Percentiles rank a stretch among this genome's conserved stretches.
Evolutionary conservation across 2,329 filamentous ascomycete genomes (phyloP).

Genomic region (Venturia pyrina): DNA sequence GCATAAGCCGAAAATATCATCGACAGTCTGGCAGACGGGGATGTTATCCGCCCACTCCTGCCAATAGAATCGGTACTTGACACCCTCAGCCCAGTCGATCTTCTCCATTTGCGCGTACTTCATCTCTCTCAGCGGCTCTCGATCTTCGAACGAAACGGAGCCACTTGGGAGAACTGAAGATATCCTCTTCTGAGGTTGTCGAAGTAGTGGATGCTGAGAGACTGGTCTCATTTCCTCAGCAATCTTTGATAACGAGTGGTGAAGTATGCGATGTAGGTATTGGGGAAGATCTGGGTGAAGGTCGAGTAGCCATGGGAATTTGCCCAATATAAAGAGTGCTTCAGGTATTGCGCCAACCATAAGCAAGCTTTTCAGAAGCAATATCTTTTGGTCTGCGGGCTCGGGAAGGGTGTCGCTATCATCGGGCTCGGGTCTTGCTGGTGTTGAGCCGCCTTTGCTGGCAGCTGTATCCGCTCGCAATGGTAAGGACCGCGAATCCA

Average conservation of each 20-base stretch:
- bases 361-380: conserved; percentile 73
- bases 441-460: conserved; percentile 19
- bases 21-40: conserved; percentile 78
- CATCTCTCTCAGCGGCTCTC: conserved; percentile 39
- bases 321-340: conserved; percentile 81
- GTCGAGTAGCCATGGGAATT: conserved; percentile 87
- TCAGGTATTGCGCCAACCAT: conserved; percentile 90
- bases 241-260: conserved; percentile 72
- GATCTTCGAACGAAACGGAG: conserved; percentile 23
- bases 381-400: conserved; percentile 78
- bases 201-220: conserved; percentile 31
- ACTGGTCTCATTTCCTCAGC: conserved; percentile 45
- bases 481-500: conserved; percentile 37
- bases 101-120: conserved; percentile 59
- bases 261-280: conserved; percentile 73
- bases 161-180: conserved; percentile 31
- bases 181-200: conserved; percentile 19
- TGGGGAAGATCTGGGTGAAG: conserved; percentile 72
- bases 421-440: conserved; percentile 33
- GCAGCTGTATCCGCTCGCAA: conserved; percentile 13
- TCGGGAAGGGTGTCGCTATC: conserved; percentile 35
- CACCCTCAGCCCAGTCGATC: conserved; percentile 62
- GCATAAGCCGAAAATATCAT: conserved; percentile 84
- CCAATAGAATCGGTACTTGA: conserved; percentile 86
- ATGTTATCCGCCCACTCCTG: conserved; percentile 94